Evolutionary conservation across 2,329 filamentous ascomycete species (phyloP).

Genomic region (Colletotrichum cereale): DNA sequence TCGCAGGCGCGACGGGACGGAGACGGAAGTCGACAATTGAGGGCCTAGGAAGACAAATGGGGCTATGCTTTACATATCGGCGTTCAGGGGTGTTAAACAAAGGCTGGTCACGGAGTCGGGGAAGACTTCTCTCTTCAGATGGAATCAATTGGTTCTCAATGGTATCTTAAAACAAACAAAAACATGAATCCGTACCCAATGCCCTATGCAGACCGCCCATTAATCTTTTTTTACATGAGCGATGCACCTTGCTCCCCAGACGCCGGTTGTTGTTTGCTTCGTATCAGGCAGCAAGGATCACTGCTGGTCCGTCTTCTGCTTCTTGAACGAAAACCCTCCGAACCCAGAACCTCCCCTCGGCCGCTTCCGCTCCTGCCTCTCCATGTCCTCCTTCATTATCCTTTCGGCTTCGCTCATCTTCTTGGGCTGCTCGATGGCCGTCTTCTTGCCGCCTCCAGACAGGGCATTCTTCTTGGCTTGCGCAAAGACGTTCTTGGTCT

Average conservation of each 20-base stretch:
- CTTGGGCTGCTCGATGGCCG: conserved; percentile 72
- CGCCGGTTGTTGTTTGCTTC: conserved; percentile 8
- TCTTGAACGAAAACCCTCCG: conserved; percentile 64
- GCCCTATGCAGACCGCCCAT: background rate
- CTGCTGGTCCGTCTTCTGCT: conserved; percentile 54
- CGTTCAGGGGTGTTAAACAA: conserved; percentile 44
- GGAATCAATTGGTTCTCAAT: conserved; percentile 41
- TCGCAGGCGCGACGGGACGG: conserved; percentile 67
- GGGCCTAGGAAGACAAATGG: conserved; percentile 12
- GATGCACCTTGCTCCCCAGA: conserved; percentile 15
- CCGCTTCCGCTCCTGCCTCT: conserved; percentile 79
- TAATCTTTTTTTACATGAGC: background rate
- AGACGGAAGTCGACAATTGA: conserved; percentile 61
- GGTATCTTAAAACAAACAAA: conserved; percentile 47
- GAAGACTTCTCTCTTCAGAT: conserved; percentile 29
- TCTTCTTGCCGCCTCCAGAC: conserved; percentile 71
- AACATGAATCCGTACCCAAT: background rate
- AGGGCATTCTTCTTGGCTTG: conserved; percentile 78
- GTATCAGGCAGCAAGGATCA: background rate
- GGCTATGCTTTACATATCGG: conserved; percentile 43
- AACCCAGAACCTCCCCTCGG: conserved; percentile 62
- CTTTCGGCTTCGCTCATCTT: conserved; percentile 90
- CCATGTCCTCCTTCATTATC: conserved; percentile 89
- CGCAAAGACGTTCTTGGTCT: conserved; percentile 82
- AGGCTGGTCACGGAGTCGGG: conserved; percentile 31